Evolutionary conservation across 176 grass and related monocot genomes (phyloP), one percentile per base, ranked within the genome.

Genomic region (Musa itinerans): DNA sequence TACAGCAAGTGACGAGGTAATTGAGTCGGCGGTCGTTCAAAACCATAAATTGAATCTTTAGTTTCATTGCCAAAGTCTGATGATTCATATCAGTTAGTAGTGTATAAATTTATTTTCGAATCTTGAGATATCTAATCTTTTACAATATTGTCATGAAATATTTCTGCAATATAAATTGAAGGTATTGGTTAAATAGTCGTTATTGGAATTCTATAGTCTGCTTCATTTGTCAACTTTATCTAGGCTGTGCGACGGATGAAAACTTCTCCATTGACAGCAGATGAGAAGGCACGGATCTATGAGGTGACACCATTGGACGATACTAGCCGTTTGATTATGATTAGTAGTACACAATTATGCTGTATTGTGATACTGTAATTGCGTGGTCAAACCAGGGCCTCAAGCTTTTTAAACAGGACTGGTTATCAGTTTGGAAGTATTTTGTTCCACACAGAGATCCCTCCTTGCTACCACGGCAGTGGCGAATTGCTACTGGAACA

Each of bases 351-450:
- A 69, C 66, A 19, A 50, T 21, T 65, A n/a, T 50, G 0, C 9
- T 20, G 2, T 50, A n/a, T 51, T 69, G 8, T 69, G 34, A 50
- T 77, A 19, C 13, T 76, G 22, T 77, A 17, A 9, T 77, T 34
- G 54, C 20, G 84, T 76, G 65, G 73, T 78, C 70, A 83, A 83
- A 21, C 54, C 86, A 98, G 90, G 90, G 90, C 49, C 82, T 91
- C 52, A 93, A 71, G 61, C 67, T 87, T 26, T 98, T 89, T 65
- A 98, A 89, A 91, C 83, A 92, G 69, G 89, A 96, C 80, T 96
- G 93, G 93, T 71, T 72, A 53, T 84, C 85, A 65, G 74, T 96
- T 78, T 96, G 93, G 93, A 92, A 78, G 73, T 89, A 83, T 66
- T 64, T 88, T 77, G 78, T 88, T 74, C 93, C 93, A 43, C 74